phyloP scores from a whole-genome alignment of 2,329 filamentous ascomycete species.

The Pseudocercospora crystallina region DNA sequence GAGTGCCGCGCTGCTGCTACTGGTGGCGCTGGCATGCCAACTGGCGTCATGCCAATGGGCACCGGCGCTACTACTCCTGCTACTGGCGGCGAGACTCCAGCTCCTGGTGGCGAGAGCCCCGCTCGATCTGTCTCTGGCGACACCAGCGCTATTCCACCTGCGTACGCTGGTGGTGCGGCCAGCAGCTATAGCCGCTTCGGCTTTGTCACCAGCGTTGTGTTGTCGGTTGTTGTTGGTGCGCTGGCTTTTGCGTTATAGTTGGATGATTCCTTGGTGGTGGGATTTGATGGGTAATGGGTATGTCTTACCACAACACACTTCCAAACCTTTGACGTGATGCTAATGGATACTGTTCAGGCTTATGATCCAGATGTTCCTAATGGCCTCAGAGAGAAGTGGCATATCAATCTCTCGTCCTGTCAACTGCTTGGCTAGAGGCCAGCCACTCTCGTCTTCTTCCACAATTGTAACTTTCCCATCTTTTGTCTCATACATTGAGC shows the following conservation, averaged over 20 bases:
- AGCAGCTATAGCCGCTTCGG: conserved; percentile 10
- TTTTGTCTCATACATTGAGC: too few relatives aligned
- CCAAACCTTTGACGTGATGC: background rate
- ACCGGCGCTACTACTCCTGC: conserved; percentile 3
- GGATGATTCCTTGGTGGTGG: background rate
- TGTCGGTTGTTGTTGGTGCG: conserved; percentile 21
- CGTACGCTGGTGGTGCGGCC: conserved; percentile 18
- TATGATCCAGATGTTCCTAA: background rate
- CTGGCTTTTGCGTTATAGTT: conserved; percentile 27
- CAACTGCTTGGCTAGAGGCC: too few relatives aligned
- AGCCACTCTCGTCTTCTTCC: too few relatives aligned
- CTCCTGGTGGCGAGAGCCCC: background rate
- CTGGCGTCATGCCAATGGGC: too few relatives aligned
- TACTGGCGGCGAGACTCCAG: background rate
- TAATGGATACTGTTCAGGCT: background rate
- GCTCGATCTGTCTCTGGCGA: conserved; percentile 2
- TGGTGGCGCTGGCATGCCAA: conserved; percentile 13
- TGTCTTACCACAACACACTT: background rate
- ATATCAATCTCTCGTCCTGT: too few relatives aligned
- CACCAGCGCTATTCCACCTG: conserved; percentile 14
- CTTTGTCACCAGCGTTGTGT: conserved; percentile 7
- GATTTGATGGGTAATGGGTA: conserved; percentile 7
- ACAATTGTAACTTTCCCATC: too few relatives aligned
- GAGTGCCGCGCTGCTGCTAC: conserved; percentile 27
- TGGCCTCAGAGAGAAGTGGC: too few relatives aligned